Conservation (phyloP, 2,329 filamentous ascomycete species). For the Graphilbum fragrans region DNA sequence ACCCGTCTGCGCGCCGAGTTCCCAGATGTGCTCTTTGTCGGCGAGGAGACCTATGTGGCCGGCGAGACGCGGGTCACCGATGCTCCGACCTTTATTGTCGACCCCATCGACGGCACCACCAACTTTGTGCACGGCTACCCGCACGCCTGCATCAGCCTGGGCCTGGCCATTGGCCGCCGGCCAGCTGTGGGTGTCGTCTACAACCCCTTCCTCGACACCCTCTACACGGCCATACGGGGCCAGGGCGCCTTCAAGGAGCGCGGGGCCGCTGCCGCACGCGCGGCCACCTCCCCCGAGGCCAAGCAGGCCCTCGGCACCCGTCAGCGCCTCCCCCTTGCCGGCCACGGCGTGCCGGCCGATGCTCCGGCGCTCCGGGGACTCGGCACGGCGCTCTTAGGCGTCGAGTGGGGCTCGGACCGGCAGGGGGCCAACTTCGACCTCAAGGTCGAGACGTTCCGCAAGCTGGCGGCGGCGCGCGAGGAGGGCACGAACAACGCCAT, state of each 20-base stretch:
- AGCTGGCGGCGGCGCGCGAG: conserved; percentile 39
- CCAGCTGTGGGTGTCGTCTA: conserved; percentile 66
- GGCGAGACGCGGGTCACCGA: conserved; percentile 47
- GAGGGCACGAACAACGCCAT: conserved; percentile 45
- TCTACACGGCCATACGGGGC: conserved; percentile 59
- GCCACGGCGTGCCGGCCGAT: conserved; percentile 22
- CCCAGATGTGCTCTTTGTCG: conserved; percentile 52
- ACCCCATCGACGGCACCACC: conserved; percentile 73
- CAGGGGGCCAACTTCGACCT: conserved; percentile 58
- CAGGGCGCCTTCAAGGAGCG: conserved; percentile 50
- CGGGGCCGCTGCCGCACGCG: conserved; percentile 26
- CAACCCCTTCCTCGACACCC: conserved; percentile 59
- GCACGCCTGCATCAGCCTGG: conserved; percentile 64
- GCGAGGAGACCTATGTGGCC: conserved; percentile 65
- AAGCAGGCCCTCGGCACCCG: conserved; percentile 3
- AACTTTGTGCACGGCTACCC: conserved; percentile 73
- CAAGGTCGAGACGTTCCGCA: conserved; percentile 54
- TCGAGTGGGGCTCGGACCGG: conserved; percentile 63
- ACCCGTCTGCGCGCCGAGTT: conserved; percentile 37
- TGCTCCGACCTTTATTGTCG: conserved; percentile 66
- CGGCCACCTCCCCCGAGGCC: conserved; percentile 8
- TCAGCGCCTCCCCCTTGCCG: conserved; percentile 24
- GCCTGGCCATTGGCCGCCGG: conserved; percentile 48
- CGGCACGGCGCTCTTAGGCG: conserved; percentile 50
- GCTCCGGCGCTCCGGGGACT: conserved; percentile 48